Evolutionary conservation across 371 early-diverging fungal genomes (phyloP), one percentile per base, ranked within the genome.

Genomic region (Apophysomyces trapeziformis): DNA sequence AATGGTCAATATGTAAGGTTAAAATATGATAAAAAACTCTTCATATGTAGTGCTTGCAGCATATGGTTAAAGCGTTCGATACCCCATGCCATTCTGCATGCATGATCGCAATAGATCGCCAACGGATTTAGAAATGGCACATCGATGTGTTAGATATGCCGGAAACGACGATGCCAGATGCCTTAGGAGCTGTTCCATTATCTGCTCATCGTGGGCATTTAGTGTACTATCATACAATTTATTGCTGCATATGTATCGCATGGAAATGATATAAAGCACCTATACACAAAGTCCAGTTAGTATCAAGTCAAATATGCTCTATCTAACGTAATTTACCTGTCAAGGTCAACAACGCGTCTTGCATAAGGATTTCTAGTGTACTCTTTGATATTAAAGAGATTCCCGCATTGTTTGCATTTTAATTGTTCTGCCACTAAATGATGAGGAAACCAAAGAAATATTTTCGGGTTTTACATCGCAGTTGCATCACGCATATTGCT

Each of bases 231-330:
- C 37, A 63, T 66, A 70, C 5, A 16, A 18, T 11, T 18, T 12
- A n/a, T n/a, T 16, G 44, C 38, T 47, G 32, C 61, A 66, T 45
- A 44, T 4, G 18, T 66, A 70, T 39, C 64, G 18, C n/a, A 61
- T 39, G 35, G 70, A 70, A 46, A 70, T 70, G 45, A 66, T 56
- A 57, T 70, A 70, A 21, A 64, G 26, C 66, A 66, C 7, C 67
- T 70, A 16, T 26, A 26, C 26, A 26, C 0, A 26, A 26, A 26
- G 26, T 26, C 26, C 26, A 26, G 26, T 26, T 26, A 26, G 26
- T 1, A 26, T 1, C 1, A 26, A 26, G 26, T 26, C 26, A 26
- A 26, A 26, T 26, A 1, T 26, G 26, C 26, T 26, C 26, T 26
- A 26, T 26, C 26, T 26, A 26, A 26, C 26, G 26, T 26, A 26